These are phyloP conservation scores for Solanum chacoense DNA, from an alignment of 305 asterid genomes.

Conservation along the genomic window DNA sequence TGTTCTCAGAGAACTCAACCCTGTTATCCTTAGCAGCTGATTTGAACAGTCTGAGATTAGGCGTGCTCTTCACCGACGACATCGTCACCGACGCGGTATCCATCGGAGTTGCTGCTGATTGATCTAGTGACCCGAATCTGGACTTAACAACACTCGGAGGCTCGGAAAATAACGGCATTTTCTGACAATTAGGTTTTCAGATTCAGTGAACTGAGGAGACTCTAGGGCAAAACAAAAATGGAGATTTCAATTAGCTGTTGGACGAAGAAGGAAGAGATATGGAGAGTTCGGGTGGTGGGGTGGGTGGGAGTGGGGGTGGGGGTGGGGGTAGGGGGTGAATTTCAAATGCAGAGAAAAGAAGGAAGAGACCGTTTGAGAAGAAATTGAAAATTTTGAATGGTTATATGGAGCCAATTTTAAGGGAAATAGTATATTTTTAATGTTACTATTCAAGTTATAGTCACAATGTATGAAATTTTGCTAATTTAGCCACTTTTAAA, in stretches of 20 bases:
- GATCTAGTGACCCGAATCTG: conserved; percentile 52
- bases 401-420: conserved; percentile 6
- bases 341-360: not conserved
- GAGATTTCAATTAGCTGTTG: not conserved
- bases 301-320: not conserved
- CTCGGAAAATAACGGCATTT: conserved; percentile 57
- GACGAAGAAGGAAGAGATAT: not conserved
- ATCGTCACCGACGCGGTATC: conserved; percentile 5
- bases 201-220: not conserved
- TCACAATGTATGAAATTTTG: not conserved
- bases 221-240: not conserved
- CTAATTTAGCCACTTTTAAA: not conserved
- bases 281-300: not conserved
- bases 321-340: not conserved
- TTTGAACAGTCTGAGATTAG: conserved; percentile 36
- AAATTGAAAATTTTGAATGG: conserved; percentile 18
- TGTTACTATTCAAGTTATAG: not conserved
- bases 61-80: conserved; percentile 41
- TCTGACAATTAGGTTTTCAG: not conserved
- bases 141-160: conserved; percentile 49
- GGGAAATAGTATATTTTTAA: not conserved
- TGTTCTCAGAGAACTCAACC: conserved; percentile 21
- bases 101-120: conserved; percentile 12
- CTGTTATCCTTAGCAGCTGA: conserved; percentile 37
- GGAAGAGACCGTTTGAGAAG: conserved; percentile 12